Evolutionary conservation across 306 rosid species (phyloP).

Genomic region (Citrullus amarus): DNA sequence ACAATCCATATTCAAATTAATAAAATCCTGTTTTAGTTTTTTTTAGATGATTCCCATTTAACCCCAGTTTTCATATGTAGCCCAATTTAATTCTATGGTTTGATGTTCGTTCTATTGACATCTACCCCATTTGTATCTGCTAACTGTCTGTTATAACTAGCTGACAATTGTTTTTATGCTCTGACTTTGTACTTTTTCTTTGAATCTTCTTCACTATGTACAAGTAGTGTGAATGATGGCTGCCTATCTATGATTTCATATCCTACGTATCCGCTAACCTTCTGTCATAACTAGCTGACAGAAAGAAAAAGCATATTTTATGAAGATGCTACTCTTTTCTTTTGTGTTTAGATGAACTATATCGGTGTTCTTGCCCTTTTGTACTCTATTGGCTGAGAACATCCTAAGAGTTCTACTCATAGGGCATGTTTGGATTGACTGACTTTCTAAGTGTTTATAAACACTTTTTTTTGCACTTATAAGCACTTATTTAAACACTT

Average conservation of each 20-base stretch:
- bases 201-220: not conserved
- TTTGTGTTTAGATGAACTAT: not conserved
- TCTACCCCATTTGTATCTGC: not conserved
- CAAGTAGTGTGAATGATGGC: too few relatives aligned
- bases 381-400: not conserved
- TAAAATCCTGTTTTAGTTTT: not conserved
- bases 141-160: not conserved
- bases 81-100: not conserved
- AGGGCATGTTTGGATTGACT: too few relatives aligned
- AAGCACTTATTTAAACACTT: too few relatives aligned
- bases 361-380: not conserved
- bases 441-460: too few relatives aligned
- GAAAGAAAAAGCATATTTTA: too few relatives aligned
- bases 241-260: too few relatives aligned
- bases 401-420: too few relatives aligned
- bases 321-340: not conserved
- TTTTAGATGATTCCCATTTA: not conserved
- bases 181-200: not conserved
- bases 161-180: not conserved
- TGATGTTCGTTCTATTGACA: not conserved
- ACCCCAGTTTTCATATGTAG: not conserved
- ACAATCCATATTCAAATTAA: not conserved
- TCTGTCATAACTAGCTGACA: too few relatives aligned
- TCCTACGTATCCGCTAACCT: too few relatives aligned
- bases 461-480: too few relatives aligned